These are phyloP conservation scores for Buddleja alternifolia DNA, from an alignment of 257 asterid genomes.

Conservation along the genomic window DNA sequence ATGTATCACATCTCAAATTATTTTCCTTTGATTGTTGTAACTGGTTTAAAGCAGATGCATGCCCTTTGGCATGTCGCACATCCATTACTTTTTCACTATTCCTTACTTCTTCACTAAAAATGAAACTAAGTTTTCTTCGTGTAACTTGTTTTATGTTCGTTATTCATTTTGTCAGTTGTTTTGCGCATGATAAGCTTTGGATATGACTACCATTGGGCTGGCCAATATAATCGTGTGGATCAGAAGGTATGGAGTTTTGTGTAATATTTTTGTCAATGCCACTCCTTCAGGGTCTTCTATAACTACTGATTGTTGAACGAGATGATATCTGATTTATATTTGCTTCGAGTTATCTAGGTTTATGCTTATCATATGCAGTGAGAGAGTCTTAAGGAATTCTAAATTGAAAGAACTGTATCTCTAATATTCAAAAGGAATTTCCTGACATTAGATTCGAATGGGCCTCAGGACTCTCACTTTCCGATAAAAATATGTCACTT, in stretches of 20 bases:
- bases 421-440: conserved; percentile 14
- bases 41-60: conserved; percentile 19
- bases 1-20: neutral
- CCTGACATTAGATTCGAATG: no score
- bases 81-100: conserved; percentile 18
- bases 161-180: conserved; percentile 63
- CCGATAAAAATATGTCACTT: no score
- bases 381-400: conserved; percentile 10
- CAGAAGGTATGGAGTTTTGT: conserved; percentile 56
- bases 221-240: conserved; percentile 57
- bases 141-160: neutral
- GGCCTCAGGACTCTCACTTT: no score
- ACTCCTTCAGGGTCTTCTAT: conserved; percentile 9
- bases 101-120: conserved; percentile 13
- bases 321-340: conserved; percentile 3
- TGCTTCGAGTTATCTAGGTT: conserved; percentile 8
- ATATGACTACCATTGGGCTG: conserved; percentile 88
- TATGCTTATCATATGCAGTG: conserved; percentile 1
- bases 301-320: neutral
- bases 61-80: neutral
- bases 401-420: neutral
- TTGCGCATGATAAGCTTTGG: conserved; percentile 99
- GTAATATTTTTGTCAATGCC: conserved; percentile 18
- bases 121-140: conserved; percentile 22
- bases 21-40: conserved; percentile 23